These are phyloP conservation scores for Globisporangium carolinianum DNA, from an alignment of 352 stramenopile species.

Conservation along the genomic window DNA sequence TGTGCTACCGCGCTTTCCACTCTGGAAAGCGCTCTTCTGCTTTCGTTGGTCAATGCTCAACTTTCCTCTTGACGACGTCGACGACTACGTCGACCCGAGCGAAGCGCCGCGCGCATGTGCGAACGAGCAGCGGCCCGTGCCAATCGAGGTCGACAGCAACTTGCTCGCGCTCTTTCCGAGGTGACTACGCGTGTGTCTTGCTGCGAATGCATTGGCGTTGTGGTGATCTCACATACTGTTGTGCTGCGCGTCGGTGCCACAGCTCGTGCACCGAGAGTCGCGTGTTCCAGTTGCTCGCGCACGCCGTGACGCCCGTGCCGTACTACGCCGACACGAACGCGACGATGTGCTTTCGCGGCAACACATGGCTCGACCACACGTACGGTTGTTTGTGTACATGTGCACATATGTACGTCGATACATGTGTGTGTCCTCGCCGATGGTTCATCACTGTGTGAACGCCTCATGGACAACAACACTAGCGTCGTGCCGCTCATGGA, in stretches of 20 bases:
- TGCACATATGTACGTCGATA: no score
- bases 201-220: not conserved
- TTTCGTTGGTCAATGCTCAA: conserved; percentile 56
- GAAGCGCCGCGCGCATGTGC: not conserved
- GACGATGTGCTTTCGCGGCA: conserved; percentile 32
- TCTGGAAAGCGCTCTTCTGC: conserved; percentile 61
- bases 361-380: conserved; percentile 40
- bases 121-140: not conserved
- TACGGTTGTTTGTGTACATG: conserved; percentile 12
- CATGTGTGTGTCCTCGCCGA: not conserved
- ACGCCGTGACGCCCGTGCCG: conserved; percentile 55
- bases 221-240: no score
- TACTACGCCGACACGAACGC: conserved; percentile 48
- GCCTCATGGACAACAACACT: not conserved
- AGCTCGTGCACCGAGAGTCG: conserved; percentile 49
- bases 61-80: conserved; percentile 32
- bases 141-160: conserved; percentile 30
- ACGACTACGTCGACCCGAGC: not conserved
- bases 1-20: conserved; percentile 44
- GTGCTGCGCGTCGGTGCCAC: not conserved
- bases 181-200: conserved; percentile 14
- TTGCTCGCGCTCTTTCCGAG: conserved; percentile 38
- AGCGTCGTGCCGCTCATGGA: conserved; percentile 27
- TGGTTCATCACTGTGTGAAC: no score
- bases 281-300: conserved; percentile 66